Evolutionary conservation across 352 stramenopile genomes (phyloP).

Genomic region (Aphanomyces cochlioides): DNA sequence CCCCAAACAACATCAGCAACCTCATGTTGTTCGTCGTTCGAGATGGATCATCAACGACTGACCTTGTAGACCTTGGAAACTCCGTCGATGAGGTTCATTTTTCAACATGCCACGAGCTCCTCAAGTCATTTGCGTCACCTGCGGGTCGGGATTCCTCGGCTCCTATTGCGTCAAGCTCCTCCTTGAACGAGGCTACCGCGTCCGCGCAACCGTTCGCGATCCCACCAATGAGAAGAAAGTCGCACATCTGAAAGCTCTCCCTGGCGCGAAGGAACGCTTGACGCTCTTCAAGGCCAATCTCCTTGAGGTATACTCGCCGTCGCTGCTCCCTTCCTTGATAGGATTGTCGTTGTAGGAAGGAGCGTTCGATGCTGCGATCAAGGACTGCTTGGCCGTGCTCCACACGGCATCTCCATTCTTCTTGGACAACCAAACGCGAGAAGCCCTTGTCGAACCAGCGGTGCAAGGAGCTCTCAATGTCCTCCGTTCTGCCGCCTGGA

Average conservation of each 20-base stretch:
- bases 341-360: slow-evolving; percentile 21
- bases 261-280: slow-evolving; percentile 27
- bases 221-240: slow-evolving; percentile 15
- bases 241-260: slow-evolving; percentile 26
- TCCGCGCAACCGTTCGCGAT: slow-evolving; percentile 29
- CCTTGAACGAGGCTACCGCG: slow-evolving; percentile 30
- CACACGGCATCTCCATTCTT: slow-evolving; percentile 41
- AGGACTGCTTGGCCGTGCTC: slow-evolving; percentile 33
- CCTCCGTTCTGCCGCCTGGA: slow-evolving; percentile 27
- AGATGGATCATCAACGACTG: no score
- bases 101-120: neutral
- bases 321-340: neutral
- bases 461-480: slow-evolving; percentile 37
- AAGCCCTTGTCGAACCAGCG: slow-evolving; percentile 28
- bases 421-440: slow-evolving; percentile 26
- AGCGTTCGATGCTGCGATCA: slow-evolving; percentile 35
- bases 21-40: no score
- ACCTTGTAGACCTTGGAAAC: no score
- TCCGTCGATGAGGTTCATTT: no score
- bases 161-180: slow-evolving; percentile 24
- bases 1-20: no score
- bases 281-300: slow-evolving; percentile 39
- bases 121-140: slow-evolving; percentile 28
- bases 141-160: slow-evolving; percentile 31
- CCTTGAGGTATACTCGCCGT: slow-evolving; percentile 14